Conservation (phyloP, 2,329 filamentous ascomycete species). For the Phyllosticta paracitricarpa region DNA sequence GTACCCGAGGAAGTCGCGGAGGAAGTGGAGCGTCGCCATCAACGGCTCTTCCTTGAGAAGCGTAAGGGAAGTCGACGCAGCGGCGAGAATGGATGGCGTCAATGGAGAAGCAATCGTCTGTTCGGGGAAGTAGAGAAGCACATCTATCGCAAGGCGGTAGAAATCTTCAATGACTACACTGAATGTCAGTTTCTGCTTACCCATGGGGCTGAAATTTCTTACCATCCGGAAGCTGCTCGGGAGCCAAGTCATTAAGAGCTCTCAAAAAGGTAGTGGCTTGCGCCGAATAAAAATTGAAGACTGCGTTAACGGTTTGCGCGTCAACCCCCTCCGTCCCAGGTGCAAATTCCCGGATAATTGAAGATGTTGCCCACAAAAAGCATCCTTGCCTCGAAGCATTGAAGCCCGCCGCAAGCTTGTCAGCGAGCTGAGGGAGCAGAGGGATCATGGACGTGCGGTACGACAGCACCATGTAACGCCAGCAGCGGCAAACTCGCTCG, state of each 20-base stretch:
- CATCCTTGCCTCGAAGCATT: constrained; percentile 80
- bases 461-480: constrained; percentile 93
- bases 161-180: constrained; percentile 79
- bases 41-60: constrained; percentile 88
- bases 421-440: constrained; percentile 72
- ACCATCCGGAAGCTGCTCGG: constrained; percentile 63
- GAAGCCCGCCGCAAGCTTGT: constrained; percentile 81
- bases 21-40: constrained; percentile 81
- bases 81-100: constrained; percentile 74
- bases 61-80: constrained; percentile 74
- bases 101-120: constrained; percentile 71
- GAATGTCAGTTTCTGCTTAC: neutral
- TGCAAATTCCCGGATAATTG: constrained; percentile 90
- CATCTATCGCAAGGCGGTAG: constrained; percentile 85
- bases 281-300: constrained; percentile 90
- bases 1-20: constrained; percentile 84
- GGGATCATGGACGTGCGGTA: constrained; percentile 85
- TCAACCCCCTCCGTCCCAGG: constrained; percentile 81
- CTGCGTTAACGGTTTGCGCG: constrained; percentile 68
- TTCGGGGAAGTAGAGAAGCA: constrained; percentile 83
- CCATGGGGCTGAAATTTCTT: constrained; percentile 17
- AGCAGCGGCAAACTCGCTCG: constrained; percentile 88
- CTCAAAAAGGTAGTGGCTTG: constrained; percentile 85
- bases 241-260: constrained; percentile 75
- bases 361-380: constrained; percentile 96